Conservation (phyloP, 2,329 filamentous ascomycete genomes). For the Apiospora aurea region DNA sequence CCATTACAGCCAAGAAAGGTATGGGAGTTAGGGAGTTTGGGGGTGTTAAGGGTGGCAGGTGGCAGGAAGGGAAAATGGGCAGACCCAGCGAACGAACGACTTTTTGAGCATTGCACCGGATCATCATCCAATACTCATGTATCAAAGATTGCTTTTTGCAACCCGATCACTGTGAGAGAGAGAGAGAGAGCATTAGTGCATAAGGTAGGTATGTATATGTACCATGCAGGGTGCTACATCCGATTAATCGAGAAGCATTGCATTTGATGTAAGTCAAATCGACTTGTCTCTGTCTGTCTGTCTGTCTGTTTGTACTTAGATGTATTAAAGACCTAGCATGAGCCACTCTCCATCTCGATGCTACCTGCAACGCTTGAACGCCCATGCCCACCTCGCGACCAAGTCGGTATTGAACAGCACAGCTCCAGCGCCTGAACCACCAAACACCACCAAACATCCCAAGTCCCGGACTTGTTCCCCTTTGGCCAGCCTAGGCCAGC, state of each 20-base stretch:
- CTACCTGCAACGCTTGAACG: neutral
- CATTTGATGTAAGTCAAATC: neutral
- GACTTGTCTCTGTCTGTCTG: neutral
- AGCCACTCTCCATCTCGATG: conserved; percentile 9
- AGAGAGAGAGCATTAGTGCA: neutral
- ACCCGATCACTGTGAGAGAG: neutral
- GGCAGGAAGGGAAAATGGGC: neutral
- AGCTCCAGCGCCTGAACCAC: conserved; percentile 1
- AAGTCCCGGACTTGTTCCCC: conserved; percentile 4
- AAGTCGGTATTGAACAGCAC: neutral
- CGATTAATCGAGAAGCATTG: neutral
- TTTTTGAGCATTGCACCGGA: neutral
- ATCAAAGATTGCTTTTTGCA: neutral
- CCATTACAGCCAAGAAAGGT: conserved; percentile 18
- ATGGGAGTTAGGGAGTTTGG: neutral
- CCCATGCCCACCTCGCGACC: neutral
- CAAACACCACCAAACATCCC: conserved; percentile 7
- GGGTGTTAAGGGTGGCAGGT: neutral
- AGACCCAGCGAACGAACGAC: conserved; percentile 9
- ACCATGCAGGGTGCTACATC: neutral
- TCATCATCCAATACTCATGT: conserved; percentile 14
- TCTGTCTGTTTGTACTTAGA: neutral
- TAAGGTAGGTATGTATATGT: neutral
- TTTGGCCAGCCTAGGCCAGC: neutral
- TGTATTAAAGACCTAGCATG: conserved; percentile 6